These are phyloP conservation scores for Mycena kentingensis DNA, from an alignment of 768 basidiomycete species.

Conservation along the genomic window DNA sequence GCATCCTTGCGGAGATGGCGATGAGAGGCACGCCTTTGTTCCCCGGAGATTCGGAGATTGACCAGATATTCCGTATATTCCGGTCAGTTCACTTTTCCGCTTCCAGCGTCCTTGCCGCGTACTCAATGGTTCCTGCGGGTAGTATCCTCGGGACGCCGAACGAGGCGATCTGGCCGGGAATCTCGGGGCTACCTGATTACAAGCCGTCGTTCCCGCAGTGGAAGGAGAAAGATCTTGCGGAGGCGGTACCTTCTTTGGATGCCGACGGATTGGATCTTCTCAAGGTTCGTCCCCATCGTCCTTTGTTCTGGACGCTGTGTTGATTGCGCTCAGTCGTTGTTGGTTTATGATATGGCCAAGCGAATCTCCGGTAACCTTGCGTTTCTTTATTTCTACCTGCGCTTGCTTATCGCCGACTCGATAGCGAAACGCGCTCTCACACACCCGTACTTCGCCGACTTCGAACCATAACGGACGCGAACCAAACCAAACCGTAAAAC, in stretches of 20 bases:
- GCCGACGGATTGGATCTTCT: constrained; percentile 79
- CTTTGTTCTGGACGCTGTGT: neutral
- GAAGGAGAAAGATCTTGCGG: constrained; percentile 72
- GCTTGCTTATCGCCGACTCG: constrained; percentile 32
- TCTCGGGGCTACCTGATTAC: constrained; percentile 87
- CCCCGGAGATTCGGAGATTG: constrained; percentile 99
- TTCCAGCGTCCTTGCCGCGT: neutral
- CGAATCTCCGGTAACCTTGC: constrained; percentile 79
- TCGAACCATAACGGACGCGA: constrained; percentile 36
- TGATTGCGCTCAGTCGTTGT: constrained; percentile 47
- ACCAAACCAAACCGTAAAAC: too few relatives aligned
- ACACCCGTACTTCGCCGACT: constrained; percentile 53
- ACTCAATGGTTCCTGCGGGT: neutral
- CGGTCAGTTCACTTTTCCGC: constrained; percentile 53
- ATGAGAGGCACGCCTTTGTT: constrained; percentile 88
- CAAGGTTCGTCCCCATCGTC: constrained; percentile 46
- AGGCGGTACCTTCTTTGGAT: constrained; percentile 70
- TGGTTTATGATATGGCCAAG: constrained; percentile 87
- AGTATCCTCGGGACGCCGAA: constrained; percentile 96
- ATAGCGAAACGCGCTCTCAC: constrained; percentile 58
- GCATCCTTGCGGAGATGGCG: constrained; percentile 99
- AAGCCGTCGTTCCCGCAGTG: constrained; percentile 97
- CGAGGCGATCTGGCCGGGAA: constrained; percentile 90
- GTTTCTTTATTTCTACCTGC: neutral
- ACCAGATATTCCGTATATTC: constrained; percentile 99